Evolutionary conservation across 1,139 yeast genomes (phyloP).

Genomic region (Debaryomyces coudertii): DNA sequence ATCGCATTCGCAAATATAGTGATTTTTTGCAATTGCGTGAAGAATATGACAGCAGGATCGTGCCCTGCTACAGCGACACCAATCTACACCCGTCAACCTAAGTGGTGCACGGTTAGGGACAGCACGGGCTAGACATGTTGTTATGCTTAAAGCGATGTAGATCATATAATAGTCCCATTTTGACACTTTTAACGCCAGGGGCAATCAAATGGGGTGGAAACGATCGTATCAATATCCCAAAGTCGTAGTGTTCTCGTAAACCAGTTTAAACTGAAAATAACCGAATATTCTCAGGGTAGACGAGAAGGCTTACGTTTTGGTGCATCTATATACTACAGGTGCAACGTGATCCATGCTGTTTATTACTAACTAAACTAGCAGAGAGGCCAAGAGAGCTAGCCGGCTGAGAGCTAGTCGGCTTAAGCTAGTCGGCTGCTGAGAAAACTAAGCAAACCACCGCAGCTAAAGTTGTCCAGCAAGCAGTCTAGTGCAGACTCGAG

Average conservation of each 20-base stretch:
- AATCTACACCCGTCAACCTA: too few species aligned
- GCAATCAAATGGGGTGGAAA: slow-evolving; percentile 51
- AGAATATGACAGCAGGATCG: too few species aligned
- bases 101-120: too few species aligned
- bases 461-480: too few species aligned
- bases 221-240: slow-evolving; percentile 47
- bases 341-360: neutral
- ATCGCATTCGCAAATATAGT: neutral
- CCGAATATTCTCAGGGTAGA: slow-evolving; percentile 56
- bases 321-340: slow-evolving; percentile 7
- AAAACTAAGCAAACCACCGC: too few species aligned
- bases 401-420: neutral
- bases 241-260: slow-evolving; percentile 52
- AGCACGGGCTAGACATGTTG: too few species aligned
- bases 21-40: slow-evolving; percentile 1
- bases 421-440: too few species aligned
- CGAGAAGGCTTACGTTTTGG: slow-evolving; percentile 56
- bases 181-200: slow-evolving; percentile 23
- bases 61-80: too few species aligned
- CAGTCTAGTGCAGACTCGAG: too few species aligned
- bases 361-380: neutral
- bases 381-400: neutral
- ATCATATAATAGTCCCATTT: slow-evolving; percentile 48
- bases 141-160: too few species aligned
- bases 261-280: slow-evolving; percentile 57